These are phyloP conservation scores for Colletotrichum siamense DNA, from an alignment of 2,329 filamentous ascomycete genomes.

Conservation along the genomic window DNA sequence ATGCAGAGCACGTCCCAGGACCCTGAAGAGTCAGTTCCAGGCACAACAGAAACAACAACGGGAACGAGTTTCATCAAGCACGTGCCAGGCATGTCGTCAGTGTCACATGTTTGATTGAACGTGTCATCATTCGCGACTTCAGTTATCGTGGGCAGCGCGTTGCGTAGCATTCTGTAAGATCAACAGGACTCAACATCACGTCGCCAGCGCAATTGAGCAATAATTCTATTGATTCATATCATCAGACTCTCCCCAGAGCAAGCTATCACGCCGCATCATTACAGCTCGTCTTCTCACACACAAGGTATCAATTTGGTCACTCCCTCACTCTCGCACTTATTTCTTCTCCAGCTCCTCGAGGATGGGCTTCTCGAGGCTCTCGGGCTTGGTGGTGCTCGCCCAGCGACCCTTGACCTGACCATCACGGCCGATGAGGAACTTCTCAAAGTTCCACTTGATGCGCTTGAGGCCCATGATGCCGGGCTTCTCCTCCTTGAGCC, in stretches of 20 bases:
- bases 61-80: neutral
- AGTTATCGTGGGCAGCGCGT: neutral
- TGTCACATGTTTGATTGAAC: neutral
- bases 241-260: neutral
- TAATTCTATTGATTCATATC: neutral
- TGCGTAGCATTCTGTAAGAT: fast-evolving
- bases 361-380: constrained; percentile 77
- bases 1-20: neutral
- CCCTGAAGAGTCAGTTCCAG: neutral
- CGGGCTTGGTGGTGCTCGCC: constrained; percentile 88
- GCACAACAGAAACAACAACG: neutral
- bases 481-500: constrained; percentile 74
- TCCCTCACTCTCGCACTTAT: neutral
- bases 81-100: neutral
- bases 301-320: constrained; percentile 6
- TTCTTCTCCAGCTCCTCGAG: constrained; percentile 72
- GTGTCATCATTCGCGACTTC: neutral
- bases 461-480: constrained; percentile 87
- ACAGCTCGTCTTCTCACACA: neutral
- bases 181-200: neutral
- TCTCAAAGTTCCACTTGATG: constrained; percentile 99
- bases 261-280: neutral
- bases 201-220: neutral
- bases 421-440: constrained; percentile 89
- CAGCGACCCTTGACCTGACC: constrained; percentile 86